Percentiles rank a stretch among this genome's conserved stretches.
Evolutionary conservation across 1,139 yeast species (phyloP).

Genomic region (Nakaseomyces nivariensis): DNA sequence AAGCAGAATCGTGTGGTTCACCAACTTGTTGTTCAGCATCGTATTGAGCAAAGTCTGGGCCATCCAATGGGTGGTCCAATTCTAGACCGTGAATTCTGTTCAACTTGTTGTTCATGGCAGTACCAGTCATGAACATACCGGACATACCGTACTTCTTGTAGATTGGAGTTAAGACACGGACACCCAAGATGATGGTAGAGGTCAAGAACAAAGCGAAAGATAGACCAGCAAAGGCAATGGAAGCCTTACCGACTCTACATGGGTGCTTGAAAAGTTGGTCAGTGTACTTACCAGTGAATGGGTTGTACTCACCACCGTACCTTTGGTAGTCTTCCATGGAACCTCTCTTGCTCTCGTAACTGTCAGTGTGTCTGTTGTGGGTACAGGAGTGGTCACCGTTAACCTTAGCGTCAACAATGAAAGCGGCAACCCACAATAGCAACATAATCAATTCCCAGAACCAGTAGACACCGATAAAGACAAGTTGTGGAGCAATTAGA

Average conservation of each 20-base stretch:
- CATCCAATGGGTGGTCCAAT: conserved; percentile 8
- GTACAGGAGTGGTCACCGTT: conserved; percentile 17
- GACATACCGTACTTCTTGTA: conserved; percentile 10
- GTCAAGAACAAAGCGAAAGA: conserved; percentile 22
- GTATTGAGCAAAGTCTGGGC: not conserved
- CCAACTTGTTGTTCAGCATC: conserved; percentile 5
- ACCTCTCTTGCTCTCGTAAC: conserved; percentile 14
- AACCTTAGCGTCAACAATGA: conserved; percentile 20
- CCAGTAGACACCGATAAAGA: conserved; percentile 15
- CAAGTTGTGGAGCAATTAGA: conserved; percentile 9
- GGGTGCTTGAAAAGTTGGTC: conserved; percentile 11
- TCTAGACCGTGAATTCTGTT: conserved; percentile 13
- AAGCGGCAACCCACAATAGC: conserved; percentile 21
- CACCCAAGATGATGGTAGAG: conserved; percentile 18
- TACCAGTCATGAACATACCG: conserved; percentile 18
- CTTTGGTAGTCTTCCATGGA: conserved; percentile 7
- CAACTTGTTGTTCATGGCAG: conserved; percentile 11
- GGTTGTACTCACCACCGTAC: conserved; percentile 15
- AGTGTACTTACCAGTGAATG: conserved; percentile 15
- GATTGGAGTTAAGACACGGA: conserved; percentile 26
- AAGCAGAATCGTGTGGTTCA: conserved; percentile 1
- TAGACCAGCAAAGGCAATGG: conserved; percentile 31
- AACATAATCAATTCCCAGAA: conserved; percentile 15
- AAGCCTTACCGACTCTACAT: conserved; percentile 27
- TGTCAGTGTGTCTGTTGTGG: conserved; percentile 5